Base-by-base conservation (phyloP, 2,329 filamentous ascomycete genomes). In the Coniella vitis region DNA sequence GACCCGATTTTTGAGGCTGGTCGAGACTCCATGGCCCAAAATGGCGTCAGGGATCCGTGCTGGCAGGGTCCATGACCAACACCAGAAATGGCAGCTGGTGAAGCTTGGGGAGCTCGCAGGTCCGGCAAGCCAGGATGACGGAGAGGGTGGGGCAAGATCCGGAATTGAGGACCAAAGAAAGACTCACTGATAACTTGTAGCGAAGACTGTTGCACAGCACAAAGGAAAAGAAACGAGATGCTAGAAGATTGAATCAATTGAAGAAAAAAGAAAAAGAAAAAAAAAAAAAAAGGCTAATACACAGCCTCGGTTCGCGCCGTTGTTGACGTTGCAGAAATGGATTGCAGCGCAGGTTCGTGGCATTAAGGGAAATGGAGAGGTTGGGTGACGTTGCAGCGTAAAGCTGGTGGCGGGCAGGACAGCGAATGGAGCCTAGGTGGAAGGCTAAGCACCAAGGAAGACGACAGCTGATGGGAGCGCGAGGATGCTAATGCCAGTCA, bases 361-460 rank as follows among this genome's bases (percentile, higher is more conserved):
- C 48, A 47, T 48, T 41, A 10, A 25, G 35, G 47, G 49, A 53
- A 53, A 51, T 34, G 42, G 43, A 46, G 51, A 44, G 51, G 51
- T 49, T 53, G 51, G 44, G 48, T 38, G 47, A 46, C 47, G 47
- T 42, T 39, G 49, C 39, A 52, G 38, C 38, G 41, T 39, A 48
- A 52, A 45, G 49, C 40, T 19, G 45, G 45, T 52, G 49, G 49
- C 49, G 49, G 45, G 49, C 45, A 41, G 36, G 21, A 36, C 20
- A 29, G 40, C n/a, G 19, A 37, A 39, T 17, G 21, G 38, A 31
- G 38, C 34, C 36, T 46, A 13, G 20, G 43, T 29, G 10, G 25
- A 5, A 29, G 10, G 25, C 21, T 32, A 32, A 32, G 25, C 16
- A 43, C 34, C 25, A 29, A 29, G 25, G 10, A 29, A 29, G 25